Evolutionary conservation across 2,329 filamentous ascomycete species (phyloP), one percentile per base, ranked within the genome.

Genomic region (Diaporthe batatas): DNA sequence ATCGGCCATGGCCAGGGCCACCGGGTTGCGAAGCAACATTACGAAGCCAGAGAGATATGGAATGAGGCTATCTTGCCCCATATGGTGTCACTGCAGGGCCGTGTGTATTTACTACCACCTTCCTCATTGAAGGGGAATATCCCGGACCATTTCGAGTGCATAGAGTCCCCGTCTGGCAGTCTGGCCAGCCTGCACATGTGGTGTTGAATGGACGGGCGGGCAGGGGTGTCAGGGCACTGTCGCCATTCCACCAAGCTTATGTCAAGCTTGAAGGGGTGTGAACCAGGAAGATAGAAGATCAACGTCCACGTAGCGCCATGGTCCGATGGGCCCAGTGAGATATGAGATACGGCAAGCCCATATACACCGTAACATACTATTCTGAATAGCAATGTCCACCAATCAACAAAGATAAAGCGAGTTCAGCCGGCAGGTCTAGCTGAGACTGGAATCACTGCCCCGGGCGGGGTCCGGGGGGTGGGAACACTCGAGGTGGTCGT

Each of bases 251-350:
- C 51, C 44, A 68, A 47, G 49, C 42, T 68, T 32, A 59, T 58
- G 68, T 58, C 34, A 72, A 59, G 70, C 70, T 72, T 68, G 68
- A 68, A 59, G 44, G 49, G 32, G 53, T 67, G 58, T 64, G 25
- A 21, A 8, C 42, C 51, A 36, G 36, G 32, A 49, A 68, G 54
- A 65, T 57, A 39, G 49, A 68, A 47, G 58, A 47, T 57, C 70
- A 36, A 25, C 58, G 12, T 47, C 29, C 18, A 34, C 57, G 21
- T 23, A 25, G 23, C 39, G 16, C 57, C 57, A 21, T 39, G 29
- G 68, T 58, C 68, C 68, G 51, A 70, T 59, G 25, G 58, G 18
- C 12, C 21, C 32, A 6, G 36, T 59, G 32, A 25, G 68, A 70
- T 59, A 70, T 49, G 42, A 54, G 59, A 55, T 71, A 58, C 29